These are phyloP conservation scores for Candida sakaeoensis DNA, from an alignment of 805 yeast genomes.

Conservation along the genomic window DNA sequence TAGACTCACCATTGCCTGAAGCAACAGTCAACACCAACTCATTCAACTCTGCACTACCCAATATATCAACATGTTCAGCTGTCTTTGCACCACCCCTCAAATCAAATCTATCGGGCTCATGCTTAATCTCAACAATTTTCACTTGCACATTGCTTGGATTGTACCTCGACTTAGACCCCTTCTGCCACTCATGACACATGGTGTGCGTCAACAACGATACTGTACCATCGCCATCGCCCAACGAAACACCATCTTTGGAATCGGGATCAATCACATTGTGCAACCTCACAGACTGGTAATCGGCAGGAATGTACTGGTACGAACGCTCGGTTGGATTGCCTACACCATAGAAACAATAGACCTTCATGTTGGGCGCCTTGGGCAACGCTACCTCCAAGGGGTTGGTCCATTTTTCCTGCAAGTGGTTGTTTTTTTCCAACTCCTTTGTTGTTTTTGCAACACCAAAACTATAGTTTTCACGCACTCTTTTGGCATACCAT, in stretches of 20 bases:
- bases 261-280: constrained; percentile 71
- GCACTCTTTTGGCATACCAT: constrained; percentile 68
- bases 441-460: constrained; percentile 58
- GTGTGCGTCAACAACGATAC: constrained; percentile 82
- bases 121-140: constrained; percentile 83
- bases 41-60: constrained; percentile 89
- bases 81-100: constrained; percentile 96
- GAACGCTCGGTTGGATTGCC: constrained; percentile 96
- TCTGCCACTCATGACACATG: constrained; percentile 90
- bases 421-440: constrained; percentile 60
- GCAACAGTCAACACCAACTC: constrained; percentile 82
- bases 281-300: constrained; percentile 46
- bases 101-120: constrained; percentile 91
- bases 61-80: constrained; percentile 95
- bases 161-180: constrained; percentile 52
- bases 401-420: constrained; percentile 84
- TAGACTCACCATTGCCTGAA: constrained; percentile 69
- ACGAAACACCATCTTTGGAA: constrained; percentile 58
- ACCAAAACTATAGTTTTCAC: constrained; percentile 76
- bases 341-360: constrained; percentile 91
- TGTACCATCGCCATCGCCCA: constrained; percentile 97
- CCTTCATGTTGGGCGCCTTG: constrained; percentile 86
- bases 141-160: constrained; percentile 78
- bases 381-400: constrained; percentile 93
- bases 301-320: constrained; percentile 70